phyloP scores from a whole-genome alignment of 108 stramenopile species.

The Cylindrotheca fusiformis region DNA sequence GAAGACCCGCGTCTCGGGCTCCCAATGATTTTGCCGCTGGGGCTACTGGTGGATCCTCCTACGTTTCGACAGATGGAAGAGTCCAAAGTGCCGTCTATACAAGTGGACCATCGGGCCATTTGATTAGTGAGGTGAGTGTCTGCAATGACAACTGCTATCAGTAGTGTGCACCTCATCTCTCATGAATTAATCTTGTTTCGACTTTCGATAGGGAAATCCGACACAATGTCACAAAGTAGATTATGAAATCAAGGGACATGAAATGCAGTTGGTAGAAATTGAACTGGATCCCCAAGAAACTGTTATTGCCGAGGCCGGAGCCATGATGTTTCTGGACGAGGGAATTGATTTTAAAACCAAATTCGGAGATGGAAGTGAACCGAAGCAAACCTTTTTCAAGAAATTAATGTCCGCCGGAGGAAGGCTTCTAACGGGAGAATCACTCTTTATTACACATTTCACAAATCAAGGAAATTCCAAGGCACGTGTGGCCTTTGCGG shows the following conservation, averaged over 20 bases:
- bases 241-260: constrained; percentile 39
- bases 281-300: constrained; percentile 53
- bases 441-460: constrained; percentile 72
- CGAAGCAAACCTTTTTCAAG: constrained; percentile 28
- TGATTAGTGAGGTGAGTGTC: constrained; percentile 11
- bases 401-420: constrained; percentile 47
- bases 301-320: constrained; percentile 72
- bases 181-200: neutral
- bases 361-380: constrained; percentile 56
- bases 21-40: constrained; percentile 3
- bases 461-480: constrained; percentile 50
- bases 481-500: constrained; percentile 67
- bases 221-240: constrained; percentile 26
- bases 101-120: constrained; percentile 18
- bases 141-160: neutral
- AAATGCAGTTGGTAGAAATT: constrained; percentile 32
- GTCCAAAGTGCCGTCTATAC: constrained; percentile 9
- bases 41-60: neutral
- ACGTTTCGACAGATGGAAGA: neutral
- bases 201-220: constrained; percentile 16
- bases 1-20: neutral
- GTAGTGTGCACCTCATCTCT: neutral
- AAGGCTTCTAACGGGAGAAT: constrained; percentile 72
- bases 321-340: constrained; percentile 78
- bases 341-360: constrained; percentile 75